Conservation (phyloP, 2,329 filamentous ascomycete species). For the Mycogone perniciosa region DNA sequence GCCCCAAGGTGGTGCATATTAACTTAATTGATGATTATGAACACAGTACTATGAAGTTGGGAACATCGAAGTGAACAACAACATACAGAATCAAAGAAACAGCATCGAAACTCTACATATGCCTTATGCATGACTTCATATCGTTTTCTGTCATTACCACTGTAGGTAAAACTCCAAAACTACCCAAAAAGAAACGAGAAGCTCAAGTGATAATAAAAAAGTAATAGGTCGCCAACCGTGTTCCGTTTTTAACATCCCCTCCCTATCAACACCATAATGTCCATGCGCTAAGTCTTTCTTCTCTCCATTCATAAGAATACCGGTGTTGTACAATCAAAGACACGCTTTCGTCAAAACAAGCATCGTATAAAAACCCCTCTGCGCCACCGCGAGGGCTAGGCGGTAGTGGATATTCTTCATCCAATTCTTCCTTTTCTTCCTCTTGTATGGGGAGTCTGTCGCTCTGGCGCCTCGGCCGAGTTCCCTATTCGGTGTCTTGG, state of each 20-base stretch:
- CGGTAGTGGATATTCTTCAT: background rate
- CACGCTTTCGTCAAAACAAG: constrained; percentile 10
- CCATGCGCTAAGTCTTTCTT: constrained; percentile 6
- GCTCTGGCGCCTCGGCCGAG: background rate
- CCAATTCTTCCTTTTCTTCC: background rate
- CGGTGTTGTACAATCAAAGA: constrained; percentile 11
- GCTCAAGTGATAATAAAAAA: background rate
- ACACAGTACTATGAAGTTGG: background rate
- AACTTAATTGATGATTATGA: background rate
- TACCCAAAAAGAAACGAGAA: constrained; percentile 6
- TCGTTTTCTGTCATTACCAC: background rate
- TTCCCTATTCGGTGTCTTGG: constrained; percentile 20
- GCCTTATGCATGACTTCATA: constrained; percentile 1
- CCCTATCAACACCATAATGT: constrained; percentile 4
- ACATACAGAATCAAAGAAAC: background rate
- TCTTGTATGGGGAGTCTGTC: background rate
- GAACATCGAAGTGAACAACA: constrained; percentile 1
- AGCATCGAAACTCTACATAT: constrained; percentile 1
- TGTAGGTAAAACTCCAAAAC: background rate
- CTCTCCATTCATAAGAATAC: constrained; percentile 9
- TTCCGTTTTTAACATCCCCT: background rate
- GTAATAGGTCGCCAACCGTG: background rate
- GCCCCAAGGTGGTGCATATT: constrained; percentile 5
- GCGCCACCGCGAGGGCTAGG: background rate
- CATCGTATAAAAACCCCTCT: background rate